Percentiles rank a stretch among this genome's conserved stretches.
These are phyloP conservation scores for Talaromyces sp. DNA, from an alignment of 2,329 filamentous ascomycete genomes.

Conservation along the genomic window DNA sequence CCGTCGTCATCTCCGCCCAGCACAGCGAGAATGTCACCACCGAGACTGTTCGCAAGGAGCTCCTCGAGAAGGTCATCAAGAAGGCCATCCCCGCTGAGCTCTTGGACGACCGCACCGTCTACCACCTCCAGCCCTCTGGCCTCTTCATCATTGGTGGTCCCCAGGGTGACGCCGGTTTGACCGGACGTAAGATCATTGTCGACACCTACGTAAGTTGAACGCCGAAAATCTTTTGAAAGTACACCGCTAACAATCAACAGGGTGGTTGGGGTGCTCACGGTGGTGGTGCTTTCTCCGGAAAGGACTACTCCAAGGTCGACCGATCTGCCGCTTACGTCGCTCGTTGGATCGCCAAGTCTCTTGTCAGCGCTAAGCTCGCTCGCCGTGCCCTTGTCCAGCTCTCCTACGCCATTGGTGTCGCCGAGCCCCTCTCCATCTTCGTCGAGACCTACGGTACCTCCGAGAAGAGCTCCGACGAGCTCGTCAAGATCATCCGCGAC, in stretches of 20 bases:
- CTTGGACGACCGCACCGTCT: constrained; percentile 88
- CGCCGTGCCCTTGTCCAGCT: constrained; percentile 95
- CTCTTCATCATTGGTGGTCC: constrained; percentile 99
- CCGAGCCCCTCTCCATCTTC: constrained; percentile 96
- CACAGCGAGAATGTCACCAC: constrained; percentile 85
- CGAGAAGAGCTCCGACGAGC: constrained; percentile 80
- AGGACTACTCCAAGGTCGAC: constrained; percentile 99
- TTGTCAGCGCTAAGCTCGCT: constrained; percentile 82
- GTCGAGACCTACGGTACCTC: constrained; percentile 98
- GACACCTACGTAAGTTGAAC: constrained; percentile 69
- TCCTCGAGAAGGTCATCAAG: constrained; percentile 96
- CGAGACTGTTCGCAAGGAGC: constrained; percentile 88
- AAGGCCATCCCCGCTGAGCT: constrained; percentile 88
- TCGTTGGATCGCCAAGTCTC: constrained; percentile 98
- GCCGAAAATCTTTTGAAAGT: too few relatives aligned
- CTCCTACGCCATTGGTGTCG: constrained; percentile 98
- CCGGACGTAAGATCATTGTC: constrained; percentile 98
- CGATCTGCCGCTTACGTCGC: constrained; percentile 95
- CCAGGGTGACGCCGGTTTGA: constrained; percentile 97
- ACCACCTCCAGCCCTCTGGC: constrained; percentile 98
- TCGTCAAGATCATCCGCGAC: constrained; percentile 86
- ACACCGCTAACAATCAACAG: neutral
- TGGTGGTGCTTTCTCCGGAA: constrained; percentile 99
- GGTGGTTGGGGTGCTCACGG: constrained; percentile 99
- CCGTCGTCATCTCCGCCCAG: constrained; percentile 93